Percentiles rank a stretch among this genome's conserved stretches.
phyloP scores from a whole-genome alignment of 352 stramenopile species.

The Phytophthora quininea region DNA sequence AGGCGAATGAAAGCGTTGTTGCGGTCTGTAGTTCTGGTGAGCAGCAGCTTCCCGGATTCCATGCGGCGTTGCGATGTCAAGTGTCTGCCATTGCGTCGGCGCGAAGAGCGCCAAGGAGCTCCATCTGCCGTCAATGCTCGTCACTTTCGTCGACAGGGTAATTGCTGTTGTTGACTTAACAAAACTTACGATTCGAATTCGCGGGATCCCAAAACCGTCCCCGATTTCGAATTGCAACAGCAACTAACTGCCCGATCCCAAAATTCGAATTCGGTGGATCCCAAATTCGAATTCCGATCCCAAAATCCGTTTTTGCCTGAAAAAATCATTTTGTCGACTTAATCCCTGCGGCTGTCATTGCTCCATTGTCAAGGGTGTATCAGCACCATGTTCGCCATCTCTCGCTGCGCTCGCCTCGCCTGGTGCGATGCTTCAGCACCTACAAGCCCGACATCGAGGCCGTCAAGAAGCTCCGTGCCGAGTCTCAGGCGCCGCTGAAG shows the following conservation, averaged over 20 bases:
- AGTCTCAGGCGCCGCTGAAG: conserved; percentile 87
- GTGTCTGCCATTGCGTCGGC: background rate
- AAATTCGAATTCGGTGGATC: too few species aligned
- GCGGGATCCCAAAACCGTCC: too few species aligned
- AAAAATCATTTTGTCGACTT: too few species aligned
- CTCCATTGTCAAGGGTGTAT: background rate
- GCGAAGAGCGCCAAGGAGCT: background rate
- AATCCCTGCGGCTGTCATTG: too few species aligned
- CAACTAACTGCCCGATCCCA: too few species aligned
- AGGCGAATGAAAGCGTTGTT: too few species aligned
- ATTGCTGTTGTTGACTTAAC: too few species aligned
- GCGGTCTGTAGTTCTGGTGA: too few species aligned
- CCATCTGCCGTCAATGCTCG: background rate
- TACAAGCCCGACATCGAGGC: conserved; percentile 84
- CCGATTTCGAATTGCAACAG: too few species aligned
- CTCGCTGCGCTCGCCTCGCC: conserved; percentile 9
- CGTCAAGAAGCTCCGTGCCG: conserved; percentile 89
- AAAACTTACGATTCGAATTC: too few species aligned
- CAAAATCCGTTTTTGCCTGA: too few species aligned
- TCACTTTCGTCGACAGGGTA: background rate
- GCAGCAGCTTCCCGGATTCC: background rate
- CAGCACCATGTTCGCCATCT: conserved; percentile 13
- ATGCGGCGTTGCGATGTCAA: background rate
- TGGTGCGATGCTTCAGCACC: conserved; percentile 61
- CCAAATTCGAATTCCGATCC: too few species aligned